These are phyloP conservation scores for Sarocladium kiliense DNA, from an alignment of 2,329 filamentous ascomycete genomes.

Conservation along the genomic window DNA sequence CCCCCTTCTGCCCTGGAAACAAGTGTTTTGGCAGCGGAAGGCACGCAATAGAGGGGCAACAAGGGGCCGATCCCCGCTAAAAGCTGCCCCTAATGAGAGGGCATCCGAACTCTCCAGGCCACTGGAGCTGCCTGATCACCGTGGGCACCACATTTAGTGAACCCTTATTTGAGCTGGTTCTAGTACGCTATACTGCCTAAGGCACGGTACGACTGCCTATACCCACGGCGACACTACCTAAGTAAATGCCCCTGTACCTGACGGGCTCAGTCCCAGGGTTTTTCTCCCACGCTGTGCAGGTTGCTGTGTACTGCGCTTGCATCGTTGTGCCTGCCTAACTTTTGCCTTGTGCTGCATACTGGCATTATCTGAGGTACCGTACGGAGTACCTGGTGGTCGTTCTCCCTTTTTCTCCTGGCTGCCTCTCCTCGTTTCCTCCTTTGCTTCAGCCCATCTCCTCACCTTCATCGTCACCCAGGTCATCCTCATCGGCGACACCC, in stretches of 20 bases:
- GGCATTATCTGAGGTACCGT: too few relatives aligned
- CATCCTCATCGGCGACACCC: not conserved
- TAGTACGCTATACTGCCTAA: too few relatives aligned
- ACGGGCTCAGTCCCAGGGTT: not conserved
- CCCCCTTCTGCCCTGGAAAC: conserved; percentile 7
- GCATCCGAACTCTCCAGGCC: not conserved
- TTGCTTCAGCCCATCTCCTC: not conserved
- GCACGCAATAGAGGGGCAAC: conserved; percentile 2
- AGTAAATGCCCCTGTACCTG: not conserved
- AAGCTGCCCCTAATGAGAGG: not conserved
- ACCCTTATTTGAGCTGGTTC: not conserved
- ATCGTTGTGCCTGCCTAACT: not conserved
- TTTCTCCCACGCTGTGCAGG: not conserved
- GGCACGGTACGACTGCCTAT: too few relatives aligned
- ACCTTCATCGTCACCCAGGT: not conserved
- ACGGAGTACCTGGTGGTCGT: not conserved
- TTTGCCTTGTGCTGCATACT: not conserved
- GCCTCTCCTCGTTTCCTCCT: not conserved
- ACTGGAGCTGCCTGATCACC: not conserved
- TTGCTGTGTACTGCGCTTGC: not conserved
- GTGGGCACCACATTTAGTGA: not conserved
- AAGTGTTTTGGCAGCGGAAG: conserved; percentile 5
- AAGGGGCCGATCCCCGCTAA: not conserved
- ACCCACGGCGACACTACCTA: too few relatives aligned
- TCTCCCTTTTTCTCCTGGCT: not conserved